These are phyloP conservation scores for Zea luxurians DNA, from an alignment of 176 grass and related monocot species.

Conservation along the genomic window DNA sequence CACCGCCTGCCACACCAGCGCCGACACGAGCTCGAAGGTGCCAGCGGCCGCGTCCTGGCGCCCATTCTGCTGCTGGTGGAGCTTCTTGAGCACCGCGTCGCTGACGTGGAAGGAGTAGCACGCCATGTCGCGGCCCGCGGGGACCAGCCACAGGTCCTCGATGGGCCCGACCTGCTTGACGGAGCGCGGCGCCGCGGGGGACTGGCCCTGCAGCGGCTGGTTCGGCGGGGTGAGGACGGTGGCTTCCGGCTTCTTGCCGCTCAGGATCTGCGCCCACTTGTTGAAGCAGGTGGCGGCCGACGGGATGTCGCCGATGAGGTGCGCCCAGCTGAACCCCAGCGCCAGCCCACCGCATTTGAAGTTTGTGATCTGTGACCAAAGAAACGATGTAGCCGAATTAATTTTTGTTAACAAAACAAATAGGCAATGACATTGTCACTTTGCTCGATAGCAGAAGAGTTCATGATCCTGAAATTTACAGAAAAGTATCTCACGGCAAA, in stretches of 20 bases:
- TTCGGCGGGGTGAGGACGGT: slow-evolving; percentile 18
- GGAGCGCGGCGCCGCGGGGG: slow-evolving; percentile 31
- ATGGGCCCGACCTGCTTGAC: slow-evolving; percentile 65
- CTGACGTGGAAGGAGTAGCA: slow-evolving; percentile 68
- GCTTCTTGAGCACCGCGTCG: slow-evolving; percentile 40
- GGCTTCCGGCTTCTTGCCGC: slow-evolving; percentile 29
- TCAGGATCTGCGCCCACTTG: slow-evolving; percentile 67
- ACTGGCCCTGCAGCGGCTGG: slow-evolving; percentile 20
- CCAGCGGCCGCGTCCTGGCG: neutral
- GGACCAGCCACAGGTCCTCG: slow-evolving; percentile 69
- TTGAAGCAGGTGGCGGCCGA: slow-evolving; percentile 74
- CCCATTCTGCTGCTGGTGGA: slow-evolving; percentile 34
- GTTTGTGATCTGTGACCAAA: slow-evolving; percentile 56
- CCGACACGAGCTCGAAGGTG: slow-evolving; percentile 72
- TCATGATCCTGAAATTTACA: too few species aligned
- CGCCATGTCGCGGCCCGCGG: slow-evolving; percentile 55
- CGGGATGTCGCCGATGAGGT: slow-evolving; percentile 76
- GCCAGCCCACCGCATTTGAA: slow-evolving; percentile 86
- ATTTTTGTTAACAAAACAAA: too few species aligned
- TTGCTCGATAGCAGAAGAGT: too few species aligned
- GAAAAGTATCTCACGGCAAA: too few species aligned
- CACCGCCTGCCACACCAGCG: slow-evolving; percentile 70
- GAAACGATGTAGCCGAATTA: too few species aligned
- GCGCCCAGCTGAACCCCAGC: slow-evolving; percentile 92
- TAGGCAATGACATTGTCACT: too few species aligned